Conservation (phyloP, 768 basidiomycete species). For the Mycena maculata region DNA sequence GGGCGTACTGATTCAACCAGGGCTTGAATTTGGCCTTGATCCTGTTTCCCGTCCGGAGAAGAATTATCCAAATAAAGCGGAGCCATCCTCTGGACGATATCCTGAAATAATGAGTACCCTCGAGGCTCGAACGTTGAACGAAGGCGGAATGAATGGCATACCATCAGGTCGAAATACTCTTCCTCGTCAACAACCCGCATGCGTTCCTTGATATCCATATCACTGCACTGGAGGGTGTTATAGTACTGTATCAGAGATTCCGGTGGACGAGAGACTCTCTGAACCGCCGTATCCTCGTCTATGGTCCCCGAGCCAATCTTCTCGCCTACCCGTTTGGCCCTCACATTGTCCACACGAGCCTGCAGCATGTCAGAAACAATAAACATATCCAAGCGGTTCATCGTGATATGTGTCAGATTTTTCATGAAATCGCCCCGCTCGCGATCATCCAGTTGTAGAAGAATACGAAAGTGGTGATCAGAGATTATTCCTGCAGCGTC, state of each 20-base stretch:
- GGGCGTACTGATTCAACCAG: not conserved
- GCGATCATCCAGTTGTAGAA: not conserved
- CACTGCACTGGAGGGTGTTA: not conserved
- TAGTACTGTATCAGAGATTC: not conserved
- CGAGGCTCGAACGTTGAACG: not conserved
- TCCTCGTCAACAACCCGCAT: not conserved
- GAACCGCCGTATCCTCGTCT: no score
- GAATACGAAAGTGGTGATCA: not conserved
- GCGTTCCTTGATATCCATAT: not conserved
- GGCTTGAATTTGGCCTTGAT: not conserved
- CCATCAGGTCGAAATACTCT: constrained; percentile 9
- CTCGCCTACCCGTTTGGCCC: not conserved
- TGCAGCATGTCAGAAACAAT: constrained; percentile 3
- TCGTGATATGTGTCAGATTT: not conserved
- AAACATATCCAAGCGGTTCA: not conserved
- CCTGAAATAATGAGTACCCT: not conserved
- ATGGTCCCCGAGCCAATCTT: not conserved
- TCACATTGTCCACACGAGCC: not conserved
- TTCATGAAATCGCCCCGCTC: not conserved
- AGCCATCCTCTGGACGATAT: not conserved
- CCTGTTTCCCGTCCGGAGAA: not conserved
- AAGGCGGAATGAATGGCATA: not conserved
- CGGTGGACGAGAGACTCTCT: not conserved
- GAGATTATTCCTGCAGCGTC: not conserved
- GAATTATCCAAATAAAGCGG: not conserved